Base-by-base conservation (phyloP, 2,329 filamentous ascomycete genomes). In the Colletotrichum tropicicola region DNA sequence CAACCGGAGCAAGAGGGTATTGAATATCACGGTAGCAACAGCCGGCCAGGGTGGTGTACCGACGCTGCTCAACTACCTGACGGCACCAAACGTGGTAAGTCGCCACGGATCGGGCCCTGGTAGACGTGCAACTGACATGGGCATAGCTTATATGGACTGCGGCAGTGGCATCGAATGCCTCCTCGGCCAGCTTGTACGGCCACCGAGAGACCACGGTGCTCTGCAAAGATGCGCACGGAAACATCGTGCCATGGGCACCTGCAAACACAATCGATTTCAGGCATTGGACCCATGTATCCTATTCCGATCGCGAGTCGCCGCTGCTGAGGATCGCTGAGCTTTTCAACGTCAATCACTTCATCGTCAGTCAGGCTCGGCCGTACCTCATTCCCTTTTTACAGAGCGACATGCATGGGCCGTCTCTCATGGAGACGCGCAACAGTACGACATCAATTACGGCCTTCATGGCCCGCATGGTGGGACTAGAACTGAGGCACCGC, bases 261-360 rank as follows among this genome's bases (percentile, higher is more conserved):
- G 83, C 84, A 21, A 83, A 89, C 64, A 87, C 88, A 0, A 80
- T 79, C 15, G 84, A 87, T 54, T 92, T 92, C 73, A 86, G 84
- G n/a, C 87, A 91, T 44, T 92, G 89, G 86, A 89, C 89, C 5
- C 84, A 87, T 63, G 85, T 86, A 19, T 87, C 85, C 6, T 89
- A 91, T 75, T 84, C 85, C 43, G 89, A 92, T 67, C 88, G 88
- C 43, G 89, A 87, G 72, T 85, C 85, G 1, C 86, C 86, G 2
- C 84, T 96, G 1, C 85, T 88, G 57, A 87, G 92, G 39, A 89
- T 96, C 28, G 88, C 91, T 6, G 91, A 95, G 78, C 86, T 95
- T 10, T 96, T 96, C 84, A 97, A 97, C 74, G 92, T 97, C 56
- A 97, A 97, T 74, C 94, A 98, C 80, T 98, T 97, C 79, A 93